Evolutionary conservation across 345 rosid genomes (phyloP).

Genomic region (Melaleuca alternifolia): DNA sequence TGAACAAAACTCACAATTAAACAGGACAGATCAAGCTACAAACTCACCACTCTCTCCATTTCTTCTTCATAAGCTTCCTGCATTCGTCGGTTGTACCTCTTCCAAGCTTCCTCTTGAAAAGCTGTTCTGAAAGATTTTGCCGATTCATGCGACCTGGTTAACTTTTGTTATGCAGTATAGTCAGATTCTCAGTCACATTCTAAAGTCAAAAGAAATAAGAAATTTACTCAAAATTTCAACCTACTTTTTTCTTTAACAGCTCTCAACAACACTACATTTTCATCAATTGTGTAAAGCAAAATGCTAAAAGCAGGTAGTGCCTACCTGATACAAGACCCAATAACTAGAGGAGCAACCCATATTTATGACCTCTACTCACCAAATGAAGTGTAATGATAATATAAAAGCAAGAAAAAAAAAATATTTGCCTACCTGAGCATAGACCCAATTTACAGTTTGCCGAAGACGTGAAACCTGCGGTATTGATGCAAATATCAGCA

Average conservation of each 20-base stretch:
- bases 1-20: background rate
- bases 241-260: background rate
- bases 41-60: constrained; percentile 92
- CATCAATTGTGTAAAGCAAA: background rate
- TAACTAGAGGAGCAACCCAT: background rate
- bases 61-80: constrained; percentile 96
- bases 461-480: constrained; percentile 78
- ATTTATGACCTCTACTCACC: background rate
- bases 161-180: constrained; percentile 24
- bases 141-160: constrained; percentile 53
- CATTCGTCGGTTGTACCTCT: constrained; percentile 78
- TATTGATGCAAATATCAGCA: constrained; percentile 15
- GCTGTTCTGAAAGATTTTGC: constrained; percentile 58
- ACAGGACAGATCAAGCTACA: background rate
- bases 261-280: background rate
- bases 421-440: constrained; percentile 39
- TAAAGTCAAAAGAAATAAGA: background rate
- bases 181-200: constrained; percentile 5
- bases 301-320: background rate
- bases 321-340: background rate
- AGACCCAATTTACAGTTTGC: constrained; percentile 70
- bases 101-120: constrained; percentile 86
- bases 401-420: background rate
- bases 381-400: background rate
- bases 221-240: background rate